Base-by-base conservation (phyloP, 2,329 filamentous ascomycete species). In the Cytospora schulzeri region DNA sequence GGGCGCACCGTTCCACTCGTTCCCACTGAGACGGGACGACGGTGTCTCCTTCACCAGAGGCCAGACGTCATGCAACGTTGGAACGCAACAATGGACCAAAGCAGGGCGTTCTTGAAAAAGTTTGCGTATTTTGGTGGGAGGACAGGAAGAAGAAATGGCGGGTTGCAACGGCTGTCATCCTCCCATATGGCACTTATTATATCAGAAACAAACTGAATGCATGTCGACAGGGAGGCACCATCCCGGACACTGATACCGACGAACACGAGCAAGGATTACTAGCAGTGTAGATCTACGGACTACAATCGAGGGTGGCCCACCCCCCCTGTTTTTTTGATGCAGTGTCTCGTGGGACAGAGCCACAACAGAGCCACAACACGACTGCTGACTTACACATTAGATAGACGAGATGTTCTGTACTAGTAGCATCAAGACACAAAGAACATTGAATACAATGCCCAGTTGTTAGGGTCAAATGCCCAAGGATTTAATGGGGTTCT, bases 21-120 rank as follows among this genome's bases (percentile, higher is more conserved):
- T 56, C 45, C 59, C 52, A 56, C 59, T 17, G 59, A 50, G 59
- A 56, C 59, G 51, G 59, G 51, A 61, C 51, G 51, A 33, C 52
- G n/a, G 45, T 24, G 15, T 61, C 51, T 61, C 51, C 38, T 55
- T 56, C 52, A 50, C 56, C 38, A 53, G 29, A 35, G 29, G 9
- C 5, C 35, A 24, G n/a, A 12, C 45, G n/a, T 14, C 45, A 48
- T 24, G 45, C 45, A 22, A 24, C 45, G 4, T 48, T 24, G 22
- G 38, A 24, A 48, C 45, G 45, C n/a, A 24, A 24, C 45, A 5
- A n/a, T n/a, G n/a, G n/a, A n/a, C n/a, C n/a, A n/a, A n/a, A n/a
- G n/a, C n/a, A 22, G 19, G 19, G 41, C 6, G 19, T n/a, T 45
- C 22, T 22, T 7, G 35, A 17, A 38, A 38, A 14, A 11, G 11